Conservation (phyloP, 108 stramenopile genomes). For the Asterionellopsis glacialis region DNA sequence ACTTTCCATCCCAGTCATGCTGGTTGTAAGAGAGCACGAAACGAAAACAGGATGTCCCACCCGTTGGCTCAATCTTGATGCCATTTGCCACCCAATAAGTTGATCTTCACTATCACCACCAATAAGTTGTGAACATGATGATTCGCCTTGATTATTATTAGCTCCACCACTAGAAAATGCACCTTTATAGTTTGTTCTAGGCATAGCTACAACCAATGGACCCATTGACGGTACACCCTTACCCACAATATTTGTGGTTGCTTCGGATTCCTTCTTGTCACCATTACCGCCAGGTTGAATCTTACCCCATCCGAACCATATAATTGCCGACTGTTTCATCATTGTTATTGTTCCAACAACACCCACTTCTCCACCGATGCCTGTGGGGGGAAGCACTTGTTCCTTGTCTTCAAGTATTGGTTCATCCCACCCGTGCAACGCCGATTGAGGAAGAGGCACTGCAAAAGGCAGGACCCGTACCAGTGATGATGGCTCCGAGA, state of each 20-base stretch:
- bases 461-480: neutral
- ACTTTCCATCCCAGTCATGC: neutral
- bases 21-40: slow-evolving; percentile 44
- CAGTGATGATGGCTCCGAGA: no score
- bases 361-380: slow-evolving; percentile 16
- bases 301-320: slow-evolving; percentile 72
- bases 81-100: slow-evolving; percentile 58
- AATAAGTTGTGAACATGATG: slow-evolving; percentile 54
- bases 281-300: neutral
- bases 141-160: slow-evolving; percentile 14
- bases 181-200: slow-evolving; percentile 37
- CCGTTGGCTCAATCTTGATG: slow-evolving; percentile 42
- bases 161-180: slow-evolving; percentile 34
- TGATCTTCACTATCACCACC: slow-evolving; percentile 59
- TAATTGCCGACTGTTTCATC: slow-evolving; percentile 51
- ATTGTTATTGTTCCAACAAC: slow-evolving; percentile 63
- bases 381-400: neutral
- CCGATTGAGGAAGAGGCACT: neutral
- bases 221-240: slow-evolving; percentile 52
- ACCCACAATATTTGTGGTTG: neutral
- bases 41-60: slow-evolving; percentile 63
- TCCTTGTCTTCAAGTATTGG: neutral
- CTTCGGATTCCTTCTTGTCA: neutral
- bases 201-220: slow-evolving; percentile 58
- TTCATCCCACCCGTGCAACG: neutral